Percentiles rank a stretch among this genome's conserved stretches.
These are phyloP conservation scores for Lodderomyces beijingensis DNA, from an alignment of 1,139 yeast species.

Conservation along the genomic window DNA sequence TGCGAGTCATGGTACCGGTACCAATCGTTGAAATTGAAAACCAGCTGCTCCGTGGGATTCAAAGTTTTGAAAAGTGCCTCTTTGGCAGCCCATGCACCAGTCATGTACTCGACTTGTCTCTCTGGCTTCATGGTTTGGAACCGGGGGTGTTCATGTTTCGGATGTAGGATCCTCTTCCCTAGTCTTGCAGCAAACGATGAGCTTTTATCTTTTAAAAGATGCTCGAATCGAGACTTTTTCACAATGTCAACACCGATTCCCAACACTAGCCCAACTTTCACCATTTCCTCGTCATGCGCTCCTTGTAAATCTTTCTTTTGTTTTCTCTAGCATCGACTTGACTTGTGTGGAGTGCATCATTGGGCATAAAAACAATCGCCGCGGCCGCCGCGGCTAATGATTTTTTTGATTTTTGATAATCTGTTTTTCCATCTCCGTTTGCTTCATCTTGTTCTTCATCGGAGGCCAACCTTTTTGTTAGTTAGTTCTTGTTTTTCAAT, in stretches of 20 bases:
- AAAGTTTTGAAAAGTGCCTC: slow-evolving; percentile 72
- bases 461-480: too few relatives aligned
- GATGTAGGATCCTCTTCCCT: slow-evolving; percentile 48
- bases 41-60: slow-evolving; percentile 42
- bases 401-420: too few relatives aligned
- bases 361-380: too few relatives aligned
- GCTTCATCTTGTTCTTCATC: too few relatives aligned
- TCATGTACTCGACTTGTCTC: slow-evolving; percentile 28
- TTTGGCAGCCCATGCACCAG: slow-evolving; percentile 71
- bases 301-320: too few relatives aligned
- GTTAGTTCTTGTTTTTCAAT: too few relatives aligned
- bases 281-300: slow-evolving; percentile 1
- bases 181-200: slow-evolving; percentile 36
- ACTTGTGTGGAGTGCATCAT: too few relatives aligned
- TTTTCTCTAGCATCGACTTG: too few relatives aligned
- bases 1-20: slow-evolving; percentile 35
- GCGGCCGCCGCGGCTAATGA: too few relatives aligned
- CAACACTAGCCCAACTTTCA: slow-evolving; percentile 12
- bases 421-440: too few relatives aligned
- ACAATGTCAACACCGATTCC: slow-evolving; percentile 69
- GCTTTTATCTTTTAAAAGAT: slow-evolving; percentile 29
- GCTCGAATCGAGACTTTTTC: slow-evolving; percentile 44
- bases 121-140: slow-evolving; percentile 19
- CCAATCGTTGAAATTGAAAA: slow-evolving; percentile 62
- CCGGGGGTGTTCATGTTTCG: slow-evolving; percentile 38